phyloP scores from a whole-genome alignment of 2,329 filamentous ascomycete species.

The Trichoderma guizhouense region DNA sequence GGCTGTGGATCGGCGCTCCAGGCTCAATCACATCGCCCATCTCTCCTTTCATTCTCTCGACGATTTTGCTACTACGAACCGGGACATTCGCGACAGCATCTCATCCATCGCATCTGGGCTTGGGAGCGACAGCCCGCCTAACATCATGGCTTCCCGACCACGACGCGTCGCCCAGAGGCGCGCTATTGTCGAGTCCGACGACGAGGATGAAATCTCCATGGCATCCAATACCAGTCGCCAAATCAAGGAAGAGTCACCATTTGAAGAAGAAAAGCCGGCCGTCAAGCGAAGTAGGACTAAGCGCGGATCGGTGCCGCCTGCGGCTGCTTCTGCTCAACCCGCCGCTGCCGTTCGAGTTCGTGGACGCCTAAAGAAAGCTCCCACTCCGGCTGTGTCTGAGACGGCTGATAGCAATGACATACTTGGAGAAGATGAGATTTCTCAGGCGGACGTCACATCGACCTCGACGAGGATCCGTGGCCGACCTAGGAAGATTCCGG shows the following conservation, averaged over 20 bases:
- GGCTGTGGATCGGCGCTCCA: neutral
- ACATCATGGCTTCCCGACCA: slow-evolving; percentile 36
- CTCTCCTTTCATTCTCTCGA: neutral
- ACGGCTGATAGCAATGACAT: slow-evolving; percentile 17
- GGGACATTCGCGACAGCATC: neutral
- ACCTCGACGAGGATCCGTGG: slow-evolving; percentile 1
- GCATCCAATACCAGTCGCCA: slow-evolving; percentile 55
- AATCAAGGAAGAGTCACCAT: slow-evolving; percentile 75
- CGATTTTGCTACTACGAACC: neutral
- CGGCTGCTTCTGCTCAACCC: slow-evolving; percentile 28
- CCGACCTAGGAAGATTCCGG: slow-evolving; percentile 1
- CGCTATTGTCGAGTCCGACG: slow-evolving; percentile 79
- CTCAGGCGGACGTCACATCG: slow-evolving; percentile 13
- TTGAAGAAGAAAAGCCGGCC: slow-evolving; percentile 59
- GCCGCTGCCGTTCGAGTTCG: slow-evolving; percentile 43
- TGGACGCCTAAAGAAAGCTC: slow-evolving; percentile 43
- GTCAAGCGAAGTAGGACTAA: slow-evolving; percentile 47
- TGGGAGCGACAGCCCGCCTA: slow-evolving; percentile 18
- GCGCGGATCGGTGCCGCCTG: slow-evolving; percentile 33
- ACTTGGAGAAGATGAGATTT: slow-evolving; percentile 17
- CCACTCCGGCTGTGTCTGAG: slow-evolving; percentile 31
- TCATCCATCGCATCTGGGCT: neutral
- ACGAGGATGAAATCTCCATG: slow-evolving; percentile 62
- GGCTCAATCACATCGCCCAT: neutral
- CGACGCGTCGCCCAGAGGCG: slow-evolving; percentile 51